Evolutionary conservation across 441 rosid species (phyloP), one percentile per base, ranked within the genome.

Genomic region (Metrosideros polymorpha): DNA sequence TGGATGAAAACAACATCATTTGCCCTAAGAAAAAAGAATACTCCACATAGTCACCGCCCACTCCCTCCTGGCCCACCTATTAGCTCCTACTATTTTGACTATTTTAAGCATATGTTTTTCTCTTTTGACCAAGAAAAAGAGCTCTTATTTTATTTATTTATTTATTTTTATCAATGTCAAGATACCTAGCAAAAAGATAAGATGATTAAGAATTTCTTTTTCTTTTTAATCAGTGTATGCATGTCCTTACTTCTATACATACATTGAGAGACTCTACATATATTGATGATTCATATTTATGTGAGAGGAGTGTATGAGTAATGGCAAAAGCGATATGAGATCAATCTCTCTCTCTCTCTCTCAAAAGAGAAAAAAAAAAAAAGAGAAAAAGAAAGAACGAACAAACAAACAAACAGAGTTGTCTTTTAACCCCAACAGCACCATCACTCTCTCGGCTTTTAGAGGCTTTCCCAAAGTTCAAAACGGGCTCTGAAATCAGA

Each of bases 1-100:
- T 43, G n/a, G 50, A 83, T 30, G 76, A 84, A 87, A 86, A 87
- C 88, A 84, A 32, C 86, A 87, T 87, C 86, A 87, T 87, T 84
- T 54, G 79, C 85, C 61, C 52, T 22, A 54, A 45, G 79, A 66
- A 86, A 83, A 54, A 71, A n/a, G 43, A 50, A 63, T n/a, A 45
- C 49, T 27, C 32, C 57, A 12, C 57, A 61, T n/a, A 61, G 13
- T 43, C 51, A 71, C 52, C 52, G 79, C 49, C 47, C 82, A 32
- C 50, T n/a, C 27, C 82, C 51, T 54, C 75, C 18, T 83, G 57
- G 47, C 47, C 79, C 49, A 71, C 79, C 79, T 12, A 71, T 71
- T n/a, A 39, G 79, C 79, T 71, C 79, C 79, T 39, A 39, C 24
- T 71, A 71, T 71, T 71, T 71, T 71, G 79, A 71, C 79, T 71